These are phyloP conservation scores for Ceriops tagal DNA, from an alignment of 345 rosid species.

Conservation along the genomic window DNA sequence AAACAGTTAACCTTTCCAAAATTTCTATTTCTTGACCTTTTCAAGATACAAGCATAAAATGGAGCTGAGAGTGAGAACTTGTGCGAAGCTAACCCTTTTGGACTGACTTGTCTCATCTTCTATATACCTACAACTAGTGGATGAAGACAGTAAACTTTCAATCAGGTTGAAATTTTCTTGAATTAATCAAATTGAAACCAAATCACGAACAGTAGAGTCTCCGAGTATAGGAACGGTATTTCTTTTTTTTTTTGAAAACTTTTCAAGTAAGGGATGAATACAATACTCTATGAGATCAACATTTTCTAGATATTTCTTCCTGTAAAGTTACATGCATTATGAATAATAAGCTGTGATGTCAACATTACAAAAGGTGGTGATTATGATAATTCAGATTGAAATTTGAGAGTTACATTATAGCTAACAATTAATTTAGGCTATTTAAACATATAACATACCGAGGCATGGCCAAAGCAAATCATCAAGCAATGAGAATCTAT, in stretches of 20 bases:
- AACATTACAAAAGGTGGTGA: constrained; percentile 8
- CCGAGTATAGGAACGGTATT: not conserved
- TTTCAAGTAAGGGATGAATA: not conserved
- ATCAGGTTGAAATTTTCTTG: not conserved
- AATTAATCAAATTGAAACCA: not conserved
- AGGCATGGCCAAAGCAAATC: constrained; percentile 19
- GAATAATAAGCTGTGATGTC: not conserved
- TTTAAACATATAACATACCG: constrained; percentile 26
- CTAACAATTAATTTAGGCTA: constrained; percentile 18
- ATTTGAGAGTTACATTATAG: constrained; percentile 25
- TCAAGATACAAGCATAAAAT: not conserved
- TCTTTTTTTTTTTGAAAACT: not conserved
- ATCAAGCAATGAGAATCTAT: constrained; percentile 8
- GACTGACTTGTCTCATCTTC: constrained; percentile 8
- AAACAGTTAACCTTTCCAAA: not conserved
- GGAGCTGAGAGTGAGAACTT: not conserved
- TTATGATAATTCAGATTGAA: constrained; percentile 13
- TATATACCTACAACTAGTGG: constrained; percentile 4
- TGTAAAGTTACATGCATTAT: not conserved
- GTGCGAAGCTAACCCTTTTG: constrained; percentile 14
- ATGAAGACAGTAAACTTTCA: constrained; percentile 1
- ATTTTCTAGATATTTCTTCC: too few relatives aligned
- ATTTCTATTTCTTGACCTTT: not conserved
- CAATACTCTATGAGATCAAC: too few relatives aligned
- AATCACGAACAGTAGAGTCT: not conserved